Base-by-base conservation (phyloP, 257 asterid genomes). In the Nicotiana paniculata region DNA sequence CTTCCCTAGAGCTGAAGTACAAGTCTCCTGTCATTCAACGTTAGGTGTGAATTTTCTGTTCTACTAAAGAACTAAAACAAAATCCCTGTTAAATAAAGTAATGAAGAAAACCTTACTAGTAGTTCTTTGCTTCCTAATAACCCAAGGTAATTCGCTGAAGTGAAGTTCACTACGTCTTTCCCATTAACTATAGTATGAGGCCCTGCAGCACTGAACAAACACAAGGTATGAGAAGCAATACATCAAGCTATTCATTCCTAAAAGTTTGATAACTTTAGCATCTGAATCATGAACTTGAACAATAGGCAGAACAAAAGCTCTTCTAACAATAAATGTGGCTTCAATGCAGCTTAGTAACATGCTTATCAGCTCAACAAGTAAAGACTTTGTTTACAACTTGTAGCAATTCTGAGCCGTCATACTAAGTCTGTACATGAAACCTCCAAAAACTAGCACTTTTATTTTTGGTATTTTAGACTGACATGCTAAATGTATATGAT, bases 61-160 rank as follows among this genome's bases (percentile, higher is more conserved):
- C 15, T 74, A 12, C 24, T 53, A 24, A 24, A 74, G 62, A 24
- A 74, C 24, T 74, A 48, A 46, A 46, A 24, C 9, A 10, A 63
- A 33, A 13, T 65, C 66, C 55, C 15, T 74, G 80, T 57, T 46
- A 48, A 30, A 69, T 59, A 81, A 21, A 11, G 64, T 68, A 64
- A 66, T 55, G 62, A 37, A 77, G 68, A 87, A 76, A 37, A 80
- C 70, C 90, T 82, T 89, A 95, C 98, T 66, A 90, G 95, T 83
- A 95, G 83, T 84, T 89, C 91, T 78, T 87, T 93, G 84, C 93
- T 89, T 64, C 99, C 99, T 70, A 93, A 51, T 80, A 95, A 90
- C 74, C 99, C 99, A 88, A 95, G 98, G 87, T 93, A 95, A 86
- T 95, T 93, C 81, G 98, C 98, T 26, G 97, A 93, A 21, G 99